Percentiles rank a stretch among this genome's conserved stretches.
phyloP scores from a whole-genome alignment of 495 filamentous ascomycete species.

The Astrothelium subdiscretum region DNA sequence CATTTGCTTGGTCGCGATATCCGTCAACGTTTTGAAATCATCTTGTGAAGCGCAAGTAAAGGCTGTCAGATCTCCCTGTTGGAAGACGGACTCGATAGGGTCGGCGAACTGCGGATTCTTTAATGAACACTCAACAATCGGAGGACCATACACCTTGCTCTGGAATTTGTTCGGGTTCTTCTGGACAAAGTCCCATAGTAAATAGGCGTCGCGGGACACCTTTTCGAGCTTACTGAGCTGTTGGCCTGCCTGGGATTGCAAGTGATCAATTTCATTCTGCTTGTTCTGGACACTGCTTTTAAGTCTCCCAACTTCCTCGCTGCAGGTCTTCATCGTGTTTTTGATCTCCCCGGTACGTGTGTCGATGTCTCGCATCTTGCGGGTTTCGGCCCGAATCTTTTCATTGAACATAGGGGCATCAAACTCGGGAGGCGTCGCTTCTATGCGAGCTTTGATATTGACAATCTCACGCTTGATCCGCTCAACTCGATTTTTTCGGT shows the following conservation, averaged over 20 bases:
- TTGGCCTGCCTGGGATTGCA: constrained; percentile 70
- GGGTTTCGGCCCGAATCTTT: constrained; percentile 34
- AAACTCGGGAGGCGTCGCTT: constrained; percentile 40
- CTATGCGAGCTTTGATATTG: constrained; percentile 35
- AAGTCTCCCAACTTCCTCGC: not conserved
- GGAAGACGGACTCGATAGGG: constrained; percentile 60
- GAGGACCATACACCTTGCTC: constrained; percentile 73
- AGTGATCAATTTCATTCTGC: constrained; percentile 26
- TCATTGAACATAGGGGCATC: constrained; percentile 45
- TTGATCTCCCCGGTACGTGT: constrained; percentile 7
- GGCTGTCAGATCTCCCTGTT: constrained; percentile 49
- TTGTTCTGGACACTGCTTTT: constrained; percentile 20
- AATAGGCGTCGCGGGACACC: constrained; percentile 47
- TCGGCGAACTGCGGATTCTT: constrained; percentile 64
- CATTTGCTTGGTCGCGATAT: constrained; percentile 42
- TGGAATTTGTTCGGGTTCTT: constrained; percentile 61
- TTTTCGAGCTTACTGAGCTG: constrained; percentile 50
- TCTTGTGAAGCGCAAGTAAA: constrained; percentile 63
- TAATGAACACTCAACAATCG: constrained; percentile 69
- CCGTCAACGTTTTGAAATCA: constrained; percentile 61
- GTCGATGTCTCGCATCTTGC: constrained; percentile 34
- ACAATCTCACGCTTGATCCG: constrained; percentile 34
- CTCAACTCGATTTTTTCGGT: constrained; percentile 39
- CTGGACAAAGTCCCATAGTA: constrained; percentile 71
- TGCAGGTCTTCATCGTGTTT: not conserved